A percentile compares a stretch with the other conserved stretches of the same genome.
These are phyloP conservation scores for Plantago major DNA, from an alignment of 257 asterid genomes.

Conservation along the genomic window DNA sequence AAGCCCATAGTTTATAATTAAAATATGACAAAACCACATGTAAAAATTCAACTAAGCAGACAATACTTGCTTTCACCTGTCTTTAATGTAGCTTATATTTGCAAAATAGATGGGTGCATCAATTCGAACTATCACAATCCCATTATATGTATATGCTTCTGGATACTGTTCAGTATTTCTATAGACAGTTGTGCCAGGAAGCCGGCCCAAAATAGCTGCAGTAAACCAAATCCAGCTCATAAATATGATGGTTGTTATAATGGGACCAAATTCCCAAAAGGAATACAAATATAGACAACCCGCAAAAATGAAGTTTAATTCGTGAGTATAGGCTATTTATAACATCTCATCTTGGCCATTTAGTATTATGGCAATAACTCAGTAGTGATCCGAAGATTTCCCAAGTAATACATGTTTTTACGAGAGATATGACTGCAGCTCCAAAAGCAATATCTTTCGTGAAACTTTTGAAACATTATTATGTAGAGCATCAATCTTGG, in stretches of 20 bases:
- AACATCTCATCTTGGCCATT: no score
- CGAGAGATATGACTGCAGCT: no score
- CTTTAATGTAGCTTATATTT: slow-evolving; percentile 87
- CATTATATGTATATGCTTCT: slow-evolving; percentile 91
- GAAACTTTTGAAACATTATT: no score
- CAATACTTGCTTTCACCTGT: slow-evolving; percentile 46
- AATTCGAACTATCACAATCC: slow-evolving; percentile 89
- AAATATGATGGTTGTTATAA: slow-evolving; percentile 11
- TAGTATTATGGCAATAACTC: no score
- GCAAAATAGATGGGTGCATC: slow-evolving; percentile 98
- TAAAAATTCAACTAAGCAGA: not conserved
- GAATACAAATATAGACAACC: not conserved
- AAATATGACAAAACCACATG: slow-evolving; percentile 9
- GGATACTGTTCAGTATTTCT: slow-evolving; percentile 93
- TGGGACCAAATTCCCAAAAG: not conserved
- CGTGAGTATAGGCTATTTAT: no score
- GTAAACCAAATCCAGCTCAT: slow-evolving; percentile 16
- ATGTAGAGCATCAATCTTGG: not conserved
- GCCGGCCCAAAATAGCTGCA: slow-evolving; percentile 93
- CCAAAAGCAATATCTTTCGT: no score
- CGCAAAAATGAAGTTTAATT: not conserved
- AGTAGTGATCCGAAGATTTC: no score
- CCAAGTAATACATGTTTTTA: no score
- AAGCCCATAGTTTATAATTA: slow-evolving; percentile 3
- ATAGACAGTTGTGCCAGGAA: slow-evolving; percentile 94